Evolutionary conservation across 192 early-diverging fungal genomes (phyloP).

Genomic region (Dissophora ornata): DNA sequence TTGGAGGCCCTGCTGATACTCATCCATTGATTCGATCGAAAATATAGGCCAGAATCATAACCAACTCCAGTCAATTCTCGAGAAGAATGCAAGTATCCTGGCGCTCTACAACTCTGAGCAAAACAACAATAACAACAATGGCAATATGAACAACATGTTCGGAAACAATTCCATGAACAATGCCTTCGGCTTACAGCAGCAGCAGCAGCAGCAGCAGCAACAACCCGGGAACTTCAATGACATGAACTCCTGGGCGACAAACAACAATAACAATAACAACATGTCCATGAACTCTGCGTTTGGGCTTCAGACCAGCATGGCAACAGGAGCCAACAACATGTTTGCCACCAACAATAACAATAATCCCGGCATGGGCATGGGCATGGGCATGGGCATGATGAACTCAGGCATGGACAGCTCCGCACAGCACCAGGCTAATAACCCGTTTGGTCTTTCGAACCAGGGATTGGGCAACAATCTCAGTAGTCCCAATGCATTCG

Average conservation of each 20-base stretch:
- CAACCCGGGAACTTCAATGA: slow-evolving; percentile 17
- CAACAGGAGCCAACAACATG: slow-evolving; percentile 29
- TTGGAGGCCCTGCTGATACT: too few species aligned
- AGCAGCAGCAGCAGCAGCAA: slow-evolving; percentile 14
- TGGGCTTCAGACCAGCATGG: slow-evolving; percentile 30
- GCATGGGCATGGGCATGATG: slow-evolving; percentile 26
- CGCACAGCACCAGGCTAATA: slow-evolving; percentile 13
- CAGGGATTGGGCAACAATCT: slow-evolving; percentile 1
- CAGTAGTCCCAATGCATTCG: slow-evolving; percentile 28
- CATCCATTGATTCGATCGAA: too few species aligned
- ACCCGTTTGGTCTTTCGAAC: slow-evolving; percentile 15
- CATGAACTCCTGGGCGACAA: slow-evolving; percentile 34
- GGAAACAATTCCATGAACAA: slow-evolving; percentile 29
- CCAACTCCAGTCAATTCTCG: slow-evolving; percentile 50
- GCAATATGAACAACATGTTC: slow-evolving; percentile 24
- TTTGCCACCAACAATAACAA: slow-evolving; percentile 22
- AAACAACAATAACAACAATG: slow-evolving; percentile 13
- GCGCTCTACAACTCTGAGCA: slow-evolving; percentile 28
- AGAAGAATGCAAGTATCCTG: slow-evolving; percentile 44
- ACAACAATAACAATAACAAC: slow-evolving; percentile 43
- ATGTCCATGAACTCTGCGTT: slow-evolving; percentile 28
- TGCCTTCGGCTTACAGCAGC: slow-evolving; percentile 35
- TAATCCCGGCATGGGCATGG: slow-evolving; percentile 11
- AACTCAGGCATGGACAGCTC: too few species aligned
- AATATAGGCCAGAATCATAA: slow-evolving; percentile 51